Evolutionary conservation across 2,329 filamentous ascomycete species (phyloP).

Genomic region (Neofusicoccum cordaticola): DNA sequence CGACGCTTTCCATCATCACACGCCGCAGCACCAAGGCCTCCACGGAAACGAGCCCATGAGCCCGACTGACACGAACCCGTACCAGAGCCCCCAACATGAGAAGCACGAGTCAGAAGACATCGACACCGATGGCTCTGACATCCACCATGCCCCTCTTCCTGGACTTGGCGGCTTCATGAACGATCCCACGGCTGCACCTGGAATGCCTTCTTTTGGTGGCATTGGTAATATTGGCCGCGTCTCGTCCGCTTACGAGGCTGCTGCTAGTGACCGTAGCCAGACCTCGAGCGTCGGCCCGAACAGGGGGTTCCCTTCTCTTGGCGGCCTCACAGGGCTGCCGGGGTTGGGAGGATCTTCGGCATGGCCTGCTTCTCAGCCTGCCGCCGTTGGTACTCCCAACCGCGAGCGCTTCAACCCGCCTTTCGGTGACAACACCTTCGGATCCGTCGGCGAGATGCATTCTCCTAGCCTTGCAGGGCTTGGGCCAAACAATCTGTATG

Average conservation of each 20-base stretch:
- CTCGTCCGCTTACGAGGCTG: conserved; percentile 47
- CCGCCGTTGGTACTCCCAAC: conserved; percentile 71
- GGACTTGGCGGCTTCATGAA: conserved; percentile 54
- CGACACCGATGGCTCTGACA: conserved; percentile 55
- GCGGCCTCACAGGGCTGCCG: conserved; percentile 56
- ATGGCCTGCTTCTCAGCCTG: conserved; percentile 64
- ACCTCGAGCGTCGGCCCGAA: conserved; percentile 79
- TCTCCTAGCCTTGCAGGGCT: conserved; percentile 69
- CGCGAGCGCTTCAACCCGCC: conserved; percentile 53
- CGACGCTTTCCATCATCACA: conserved; percentile 57
- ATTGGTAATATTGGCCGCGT: conserved; percentile 50
- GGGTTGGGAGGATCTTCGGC: conserved; percentile 59
- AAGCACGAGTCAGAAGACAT: conserved; percentile 62
- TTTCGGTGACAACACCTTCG: conserved; percentile 66
- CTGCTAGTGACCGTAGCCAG: conserved; percentile 85
- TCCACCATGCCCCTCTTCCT: conserved; percentile 50
- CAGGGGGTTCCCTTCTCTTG: conserved; percentile 66
- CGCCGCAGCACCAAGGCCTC: conserved; percentile 47
- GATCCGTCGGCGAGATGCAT: conserved; percentile 72
- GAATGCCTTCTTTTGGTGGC: conserved; percentile 55
- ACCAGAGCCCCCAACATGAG: conserved; percentile 82
- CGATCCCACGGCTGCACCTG: conserved; percentile 42
- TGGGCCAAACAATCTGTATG: conserved; percentile 62
- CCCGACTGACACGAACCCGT: conserved; percentile 93
- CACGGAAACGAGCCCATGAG: conserved; percentile 63